These are phyloP conservation scores for Cladorrhinum sp. DNA, from an alignment of 2,329 filamentous ascomycete genomes.

Conservation along the genomic window DNA sequence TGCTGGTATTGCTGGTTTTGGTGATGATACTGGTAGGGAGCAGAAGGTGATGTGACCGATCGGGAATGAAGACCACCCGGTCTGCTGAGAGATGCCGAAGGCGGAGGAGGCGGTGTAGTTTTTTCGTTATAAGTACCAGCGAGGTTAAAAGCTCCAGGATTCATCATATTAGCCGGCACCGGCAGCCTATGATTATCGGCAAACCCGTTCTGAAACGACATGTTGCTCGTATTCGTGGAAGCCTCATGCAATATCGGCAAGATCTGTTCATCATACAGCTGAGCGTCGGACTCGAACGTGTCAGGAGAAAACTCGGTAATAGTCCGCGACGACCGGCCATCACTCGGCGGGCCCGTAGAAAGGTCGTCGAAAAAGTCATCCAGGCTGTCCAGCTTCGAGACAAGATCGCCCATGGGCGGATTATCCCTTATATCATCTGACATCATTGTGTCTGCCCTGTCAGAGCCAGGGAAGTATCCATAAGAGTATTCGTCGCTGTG, in stretches of 20 bases:
- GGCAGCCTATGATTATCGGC: slow-evolving; percentile 55
- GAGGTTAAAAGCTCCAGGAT: slow-evolving; percentile 54
- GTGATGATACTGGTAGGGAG: slow-evolving; percentile 50
- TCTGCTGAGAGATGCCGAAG: not conserved
- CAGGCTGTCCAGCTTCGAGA: slow-evolving; percentile 73
- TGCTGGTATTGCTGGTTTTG: slow-evolving; percentile 39
- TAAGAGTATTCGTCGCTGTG: slow-evolving; percentile 84
- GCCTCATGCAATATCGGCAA: slow-evolving; percentile 86
- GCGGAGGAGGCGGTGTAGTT: not conserved
- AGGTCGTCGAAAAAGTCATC: slow-evolving; percentile 80
- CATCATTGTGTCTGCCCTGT: slow-evolving; percentile 87
- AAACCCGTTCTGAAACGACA: slow-evolving; percentile 85
- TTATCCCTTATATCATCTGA: slow-evolving; percentile 76
- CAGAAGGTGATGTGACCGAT: slow-evolving; percentile 78
- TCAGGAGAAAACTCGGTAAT: slow-evolving; percentile 64
- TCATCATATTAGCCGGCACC: slow-evolving; percentile 57
- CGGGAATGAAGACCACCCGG: slow-evolving; percentile 64
- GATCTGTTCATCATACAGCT: slow-evolving; percentile 90
- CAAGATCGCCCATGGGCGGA: slow-evolving; percentile 75
- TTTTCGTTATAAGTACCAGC: slow-evolving; percentile 3
- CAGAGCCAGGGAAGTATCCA: slow-evolving; percentile 68
- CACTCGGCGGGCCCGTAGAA: slow-evolving; percentile 56
- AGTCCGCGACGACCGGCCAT: slow-evolving; percentile 59
- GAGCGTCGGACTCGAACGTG: slow-evolving; percentile 69
- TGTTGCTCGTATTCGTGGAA: slow-evolving; percentile 70